Evolutionary conservation across 23 red algal species (phyloP).

Genomic region (Gracilaria gracilis): DNA sequence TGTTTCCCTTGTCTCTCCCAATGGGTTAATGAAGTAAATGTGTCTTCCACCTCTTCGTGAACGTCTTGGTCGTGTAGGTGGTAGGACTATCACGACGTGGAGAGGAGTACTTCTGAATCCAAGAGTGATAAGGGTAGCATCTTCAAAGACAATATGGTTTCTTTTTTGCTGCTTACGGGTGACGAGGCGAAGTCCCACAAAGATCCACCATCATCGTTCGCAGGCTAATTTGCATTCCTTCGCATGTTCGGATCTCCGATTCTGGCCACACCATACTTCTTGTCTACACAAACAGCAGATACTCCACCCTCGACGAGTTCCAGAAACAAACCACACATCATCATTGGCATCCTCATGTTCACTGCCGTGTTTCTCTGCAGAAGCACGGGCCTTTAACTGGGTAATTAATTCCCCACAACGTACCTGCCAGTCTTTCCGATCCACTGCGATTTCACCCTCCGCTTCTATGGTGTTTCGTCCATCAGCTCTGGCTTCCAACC

Average conservation of each 20-base stretch:
- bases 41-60: too few species aligned
- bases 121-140: too few species aligned
- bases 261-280: constrained; percentile 8
- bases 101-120: too few species aligned
- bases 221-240: neutral
- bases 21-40: too few species aligned
- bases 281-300: neutral
- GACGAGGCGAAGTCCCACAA: neutral
- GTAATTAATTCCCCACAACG: neutral
- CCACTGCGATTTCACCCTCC: constrained; percentile 3
- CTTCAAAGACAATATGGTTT: too few species aligned
- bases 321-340: constrained; percentile 3
- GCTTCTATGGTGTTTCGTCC: neutral
- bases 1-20: too few species aligned
- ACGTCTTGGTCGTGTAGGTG: too few species aligned
- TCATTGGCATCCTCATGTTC: neutral
- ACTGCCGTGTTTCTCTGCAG: neutral
- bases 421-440: neutral
- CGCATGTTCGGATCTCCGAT: neutral
- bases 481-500: neutral
- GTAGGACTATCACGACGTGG: too few species aligned
- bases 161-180: too few species aligned
- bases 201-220: neutral
- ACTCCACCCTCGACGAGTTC: constrained; percentile 10
- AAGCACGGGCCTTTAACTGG: neutral